Conservation (phyloP, 1,284 basidiomycete species). For the Ustilago vetiveriae region DNA sequence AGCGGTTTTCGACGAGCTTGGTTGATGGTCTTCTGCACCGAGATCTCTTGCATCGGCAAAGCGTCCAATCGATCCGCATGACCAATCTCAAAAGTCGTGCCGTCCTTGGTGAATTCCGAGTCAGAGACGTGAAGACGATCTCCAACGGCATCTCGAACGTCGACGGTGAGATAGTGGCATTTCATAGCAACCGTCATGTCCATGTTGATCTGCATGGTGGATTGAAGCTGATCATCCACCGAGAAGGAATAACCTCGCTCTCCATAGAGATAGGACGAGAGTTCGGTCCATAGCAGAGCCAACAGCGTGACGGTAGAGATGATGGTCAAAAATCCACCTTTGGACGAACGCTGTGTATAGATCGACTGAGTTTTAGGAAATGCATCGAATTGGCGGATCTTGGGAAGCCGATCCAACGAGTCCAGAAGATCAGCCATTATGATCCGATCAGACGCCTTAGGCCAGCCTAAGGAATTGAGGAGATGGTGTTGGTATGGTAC, state of each 20-base stretch:
- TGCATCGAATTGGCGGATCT: slow-evolving; percentile 65
- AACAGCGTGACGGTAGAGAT: slow-evolving; percentile 78
- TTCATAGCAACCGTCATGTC: slow-evolving; percentile 64
- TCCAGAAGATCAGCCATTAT: slow-evolving; percentile 59
- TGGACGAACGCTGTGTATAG: slow-evolving; percentile 84
- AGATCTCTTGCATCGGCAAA: slow-evolving; percentile 57
- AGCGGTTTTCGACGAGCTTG: slow-evolving; percentile 37
- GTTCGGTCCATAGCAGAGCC: slow-evolving; percentile 82
- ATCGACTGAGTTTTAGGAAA: slow-evolving; percentile 74
- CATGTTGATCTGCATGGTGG: slow-evolving; percentile 64
- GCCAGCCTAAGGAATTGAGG: too few species aligned
- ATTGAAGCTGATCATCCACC: slow-evolving; percentile 52
- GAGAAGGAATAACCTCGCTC: slow-evolving; percentile 72
- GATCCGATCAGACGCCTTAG: not conserved
- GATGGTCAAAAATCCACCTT: slow-evolving; percentile 87
- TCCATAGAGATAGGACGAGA: slow-evolving; percentile 89
- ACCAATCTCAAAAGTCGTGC: slow-evolving; percentile 79
- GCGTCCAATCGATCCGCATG: slow-evolving; percentile 78
- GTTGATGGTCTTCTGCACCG: slow-evolving; percentile 42
- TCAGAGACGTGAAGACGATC: slow-evolving; percentile 87
- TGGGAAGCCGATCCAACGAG: slow-evolving; percentile 57
- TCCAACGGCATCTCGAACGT: slow-evolving; percentile 89
- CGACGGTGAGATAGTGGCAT: slow-evolving; percentile 75
- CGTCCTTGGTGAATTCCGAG: slow-evolving; percentile 79
- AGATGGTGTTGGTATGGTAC: too few species aligned